Percentiles rank a stretch among this genome's conserved stretches.
These are phyloP conservation scores for Zygoascus bituminiphila DNA, from an alignment of 805 yeast species.

Conservation along the genomic window DNA sequence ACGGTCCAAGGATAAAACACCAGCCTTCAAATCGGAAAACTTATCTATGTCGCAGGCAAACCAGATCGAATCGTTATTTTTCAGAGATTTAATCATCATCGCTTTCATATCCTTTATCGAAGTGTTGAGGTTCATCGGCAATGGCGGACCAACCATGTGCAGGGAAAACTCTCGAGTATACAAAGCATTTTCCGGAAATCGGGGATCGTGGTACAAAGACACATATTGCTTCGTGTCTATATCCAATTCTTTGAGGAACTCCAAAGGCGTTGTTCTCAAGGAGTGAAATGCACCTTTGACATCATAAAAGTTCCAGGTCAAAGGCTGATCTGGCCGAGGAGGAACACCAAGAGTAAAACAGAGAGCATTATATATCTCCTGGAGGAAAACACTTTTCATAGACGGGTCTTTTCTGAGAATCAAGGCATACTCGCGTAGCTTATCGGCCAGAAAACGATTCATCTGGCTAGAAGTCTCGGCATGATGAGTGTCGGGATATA, in stretches of 20 bases:
- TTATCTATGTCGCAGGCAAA: conserved; percentile 88
- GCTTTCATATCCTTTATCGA: conserved; percentile 49
- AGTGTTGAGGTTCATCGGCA: conserved; percentile 62
- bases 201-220: conserved; percentile 74
- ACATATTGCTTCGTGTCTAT: conserved; percentile 44
- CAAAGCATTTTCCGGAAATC: conserved; percentile 57
- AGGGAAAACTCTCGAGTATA: conserved; percentile 67
- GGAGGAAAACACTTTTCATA: conserved; percentile 41
- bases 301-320: conserved; percentile 68
- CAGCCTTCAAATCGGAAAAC: conserved; percentile 52
- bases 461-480: conserved; percentile 44
- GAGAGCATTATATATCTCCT: conserved; percentile 56
- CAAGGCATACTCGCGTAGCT: conserved; percentile 73
- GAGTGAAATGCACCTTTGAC: conserved; percentile 52
- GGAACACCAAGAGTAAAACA: conserved; percentile 70
- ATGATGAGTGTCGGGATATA: conserved; percentile 61
- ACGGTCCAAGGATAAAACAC: conserved; percentile 63
- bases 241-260: conserved; percentile 51
- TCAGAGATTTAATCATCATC: conserved; percentile 58
- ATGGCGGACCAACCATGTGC: conserved; percentile 62
- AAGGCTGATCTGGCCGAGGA: conserved; percentile 58
- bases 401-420: conserved; percentile 44
- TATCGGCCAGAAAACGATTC: conserved; percentile 57
- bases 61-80: conserved; percentile 70
- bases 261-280: conserved; percentile 51